Evolutionary conservation across 805 yeast species (phyloP), one percentile per base, ranked within the genome.

Genomic region (Kuraishia capsulata): DNA sequence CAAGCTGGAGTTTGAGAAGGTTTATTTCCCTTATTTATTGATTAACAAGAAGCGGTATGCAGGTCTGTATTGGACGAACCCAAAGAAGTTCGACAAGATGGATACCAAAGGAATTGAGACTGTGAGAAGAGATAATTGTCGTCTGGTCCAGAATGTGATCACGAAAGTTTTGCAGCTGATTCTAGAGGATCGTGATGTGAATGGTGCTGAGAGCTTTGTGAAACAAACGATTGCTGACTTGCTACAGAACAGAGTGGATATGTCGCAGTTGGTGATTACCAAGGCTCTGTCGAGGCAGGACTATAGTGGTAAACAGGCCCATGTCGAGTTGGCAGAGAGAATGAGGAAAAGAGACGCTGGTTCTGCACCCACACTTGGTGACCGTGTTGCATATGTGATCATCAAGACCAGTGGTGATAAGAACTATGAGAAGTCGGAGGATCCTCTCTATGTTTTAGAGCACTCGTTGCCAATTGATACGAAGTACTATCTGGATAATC

Each of bases 81-180:
- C 97, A 0, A 77, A 85, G n/a, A 86, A 85, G 46, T 86, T 76
- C 51, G 98, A 94, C 59, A 92, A 92, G 61, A 81, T 92, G 88
- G 99, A 92, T 57, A 90, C 97, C 25, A 92, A 92, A 54, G 99
- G 99, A 58, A 82, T 92, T 44, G 99, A 95, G 53, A 92, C 98
- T 0, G 99, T 92, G 32, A 79, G 99, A 59, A 78, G 99, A 68
- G 99, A 92, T 55, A 94, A 95, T 47, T 92, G 99, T 61, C 75
- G 95, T 31, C 65, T 92, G 47, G 98, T 94, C 3, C 96, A 89
- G 49, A 82, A 85, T 52, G 98, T 94, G 16, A 85, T 92, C 60
- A 94, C 96, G 17, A 84, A 86, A 41, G 95, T 92, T 2, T 64
- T 92, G 52, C 86, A 85, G 44, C 73, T 75, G 44, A 87, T 94